These are phyloP conservation scores for Cenchrus purpureus DNA, from an alignment of 176 grass and related monocot genomes.

Conservation along the genomic window DNA sequence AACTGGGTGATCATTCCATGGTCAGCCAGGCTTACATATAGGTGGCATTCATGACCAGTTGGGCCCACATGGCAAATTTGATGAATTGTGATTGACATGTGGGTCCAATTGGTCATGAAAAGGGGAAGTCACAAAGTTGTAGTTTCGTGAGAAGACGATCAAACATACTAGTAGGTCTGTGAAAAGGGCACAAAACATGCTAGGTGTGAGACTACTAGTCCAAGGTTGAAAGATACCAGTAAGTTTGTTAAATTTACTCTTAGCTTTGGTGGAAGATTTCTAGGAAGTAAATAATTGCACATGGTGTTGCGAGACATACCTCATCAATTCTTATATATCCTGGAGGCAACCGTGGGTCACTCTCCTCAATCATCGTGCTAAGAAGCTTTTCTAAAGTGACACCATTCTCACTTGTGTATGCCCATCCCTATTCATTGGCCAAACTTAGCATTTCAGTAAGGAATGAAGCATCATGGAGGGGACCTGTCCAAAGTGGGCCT, in stretches of 20 bases:
- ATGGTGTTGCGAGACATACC: slow-evolving; percentile 45
- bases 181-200: background rate
- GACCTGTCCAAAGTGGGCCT: slow-evolving; percentile 85
- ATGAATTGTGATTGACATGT: background rate
- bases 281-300: slow-evolving; percentile 17
- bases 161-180: background rate
- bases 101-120: background rate
- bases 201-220: background rate
- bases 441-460: slow-evolving; percentile 78
- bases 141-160: background rate
- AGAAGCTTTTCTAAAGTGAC: slow-evolving; percentile 77
- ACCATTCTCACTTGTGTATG: slow-evolving; percentile 55
- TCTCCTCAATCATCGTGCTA: slow-evolving; percentile 84
- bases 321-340: slow-evolving; percentile 95
- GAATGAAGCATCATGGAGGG: slow-evolving; percentile 74
- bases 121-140: background rate
- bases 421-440: slow-evolving; percentile 81
- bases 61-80: background rate
- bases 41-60: background rate
- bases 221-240: background rate
- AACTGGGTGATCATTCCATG: background rate
- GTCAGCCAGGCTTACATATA: background rate
- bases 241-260: background rate
- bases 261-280: background rate
- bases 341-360: slow-evolving; percentile 70